A percentile compares a stretch with the other conserved stretches of the same genome.
Evolutionary conservation across 1,139 yeast genomes (phyloP).

Genomic region (Debaryomycetaceae sp.): DNA sequence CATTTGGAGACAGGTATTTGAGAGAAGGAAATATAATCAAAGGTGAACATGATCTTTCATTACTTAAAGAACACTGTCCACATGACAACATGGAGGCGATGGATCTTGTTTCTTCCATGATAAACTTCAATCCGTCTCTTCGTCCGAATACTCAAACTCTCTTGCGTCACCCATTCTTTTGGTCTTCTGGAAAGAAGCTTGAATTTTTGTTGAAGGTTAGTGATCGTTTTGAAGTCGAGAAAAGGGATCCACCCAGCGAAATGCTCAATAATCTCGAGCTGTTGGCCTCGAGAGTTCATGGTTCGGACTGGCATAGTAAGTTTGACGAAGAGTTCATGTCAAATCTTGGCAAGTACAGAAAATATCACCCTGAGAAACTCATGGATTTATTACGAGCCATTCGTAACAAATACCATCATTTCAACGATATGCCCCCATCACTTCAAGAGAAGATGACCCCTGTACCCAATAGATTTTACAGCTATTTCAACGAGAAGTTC

Average conservation of each 20-base stretch:
- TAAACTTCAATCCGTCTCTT: slow-evolving; percentile 58
- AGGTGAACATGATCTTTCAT: slow-evolving; percentile 57
- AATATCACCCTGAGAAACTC: slow-evolving; percentile 72
- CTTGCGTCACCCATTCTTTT: slow-evolving; percentile 82
- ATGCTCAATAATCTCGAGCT: slow-evolving; percentile 60
- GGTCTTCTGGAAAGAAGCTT: slow-evolving; percentile 72
- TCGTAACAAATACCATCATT: slow-evolving; percentile 91
- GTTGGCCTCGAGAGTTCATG: slow-evolving; percentile 49
- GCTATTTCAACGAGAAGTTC: slow-evolving; percentile 68
- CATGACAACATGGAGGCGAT: slow-evolving; percentile 60
- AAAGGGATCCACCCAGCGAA: slow-evolving; percentile 80
- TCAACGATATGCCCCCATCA: slow-evolving; percentile 75
- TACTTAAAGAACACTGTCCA: slow-evolving; percentile 36
- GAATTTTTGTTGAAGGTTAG: slow-evolving; percentile 84
- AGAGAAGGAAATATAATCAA: slow-evolving; percentile 87
- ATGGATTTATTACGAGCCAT: slow-evolving; percentile 87
- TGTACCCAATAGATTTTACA: slow-evolving; percentile 78
- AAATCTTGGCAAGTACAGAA: slow-evolving; percentile 85
- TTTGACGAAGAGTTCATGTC: slow-evolving; percentile 72
- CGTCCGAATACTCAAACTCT: slow-evolving; percentile 73
- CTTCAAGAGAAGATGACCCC: slow-evolving; percentile 67
- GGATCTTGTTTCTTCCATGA: slow-evolving; percentile 73
- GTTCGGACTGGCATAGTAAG: slow-evolving; percentile 73
- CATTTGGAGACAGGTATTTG: slow-evolving; percentile 85
- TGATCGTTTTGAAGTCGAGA: slow-evolving; percentile 86